Base-by-base conservation (phyloP, 495 filamentous ascomycete species). In the Oidiodendron maius region DNA sequence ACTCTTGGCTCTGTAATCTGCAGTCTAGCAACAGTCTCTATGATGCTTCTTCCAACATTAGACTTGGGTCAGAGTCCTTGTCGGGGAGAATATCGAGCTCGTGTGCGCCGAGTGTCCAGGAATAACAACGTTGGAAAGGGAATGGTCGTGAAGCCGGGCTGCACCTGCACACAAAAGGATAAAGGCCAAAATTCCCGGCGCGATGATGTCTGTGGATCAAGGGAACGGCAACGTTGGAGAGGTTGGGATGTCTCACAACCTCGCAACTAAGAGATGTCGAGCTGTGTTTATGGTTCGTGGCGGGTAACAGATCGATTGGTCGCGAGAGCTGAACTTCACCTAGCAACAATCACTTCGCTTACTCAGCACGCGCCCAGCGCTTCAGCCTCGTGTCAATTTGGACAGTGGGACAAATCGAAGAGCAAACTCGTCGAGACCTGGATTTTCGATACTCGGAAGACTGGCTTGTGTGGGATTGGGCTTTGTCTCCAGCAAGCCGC, bases 211-310 rank as follows among this genome's bases (percentile, higher is more conserved):
- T 18, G 5, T n/a, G 37, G 40, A 40, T 17, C 18, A 37, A 46
- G 20, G 17, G 22, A 15, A 24, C 16, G 44, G 18, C 24, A 37
- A 20, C 23, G 37, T 46, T 46, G 32, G 22, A 39, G 24, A 35
- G 41, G 36, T 36, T 16, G 37, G 52, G 18, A 30, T 35, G 16
- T 34, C 17, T 13, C 32, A 54, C 34, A 6, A 15, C 35, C 11
- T 21, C 12, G 45, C 40, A 18, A 44, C 20, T 57, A 48, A 57
- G 52, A 39, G 48, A 36, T n/a, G n/a, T n/a, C n/a, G 53, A 54
- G 56, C 55, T 58, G 43, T 58, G 51, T 51, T 25, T 12, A 20
- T 40, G 34, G 36, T 40, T 34, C 32, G 40, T 20, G 18, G 45
- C 45, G 45, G 45, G 34, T 39, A 53, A 12, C 13, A 20, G 13